Base-by-base conservation (phyloP, 2,329 filamentous ascomycete genomes). In the Hypoxylon sp. region DNA sequence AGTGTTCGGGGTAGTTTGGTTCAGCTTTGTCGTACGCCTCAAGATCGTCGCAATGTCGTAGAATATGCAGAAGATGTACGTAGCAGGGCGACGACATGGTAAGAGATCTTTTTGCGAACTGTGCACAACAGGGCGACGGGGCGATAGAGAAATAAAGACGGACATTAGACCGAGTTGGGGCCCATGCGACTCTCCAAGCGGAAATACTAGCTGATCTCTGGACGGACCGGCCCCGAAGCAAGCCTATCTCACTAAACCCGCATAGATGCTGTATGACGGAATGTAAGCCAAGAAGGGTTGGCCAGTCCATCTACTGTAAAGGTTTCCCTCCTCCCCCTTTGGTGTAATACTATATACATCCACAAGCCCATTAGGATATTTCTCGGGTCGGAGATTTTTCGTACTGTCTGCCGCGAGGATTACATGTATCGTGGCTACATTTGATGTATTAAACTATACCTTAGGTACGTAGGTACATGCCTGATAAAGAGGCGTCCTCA, bases 181-280 rank as follows among this genome's bases (percentile, higher is more conserved):
- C 43, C 48, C 41, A 38, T 49, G 43, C 50, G 34, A 63, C 34
- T 43, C 30, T 62, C 53, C 41, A 60, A 50, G 52, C 58, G 43
- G 41, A 51, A 13, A 17, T 21, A 23, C 21, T 62, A 55, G 61
- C 36, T 65, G 57, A 61, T 65, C 60, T 50, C 43, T 70, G 43
- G 60, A 63, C 65, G 58, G 65, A 68, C 65, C 61, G 68, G 63
- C 25, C 53, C 58, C 36, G 53, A 57, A 52, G 34, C 41, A 60
- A 70, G 59, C 61, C 57, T 67, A 63, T 67, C 63, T 69, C 43
- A 58, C 53, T 68, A 62, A 70, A 58, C 64, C 58, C 61, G 52
- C 53, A 63, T 45, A 43, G 56, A 52, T 7, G 34, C 41, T 60
- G 62, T 50, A 59, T 63, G 60, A 65, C 67, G 46, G 61, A 63